Percentiles rank a stretch among this genome's conserved stretches.
phyloP scores from a whole-genome alignment of 371 early-diverging fungal genomes.

The Dipsacomyces acuminosporus region DNA sequence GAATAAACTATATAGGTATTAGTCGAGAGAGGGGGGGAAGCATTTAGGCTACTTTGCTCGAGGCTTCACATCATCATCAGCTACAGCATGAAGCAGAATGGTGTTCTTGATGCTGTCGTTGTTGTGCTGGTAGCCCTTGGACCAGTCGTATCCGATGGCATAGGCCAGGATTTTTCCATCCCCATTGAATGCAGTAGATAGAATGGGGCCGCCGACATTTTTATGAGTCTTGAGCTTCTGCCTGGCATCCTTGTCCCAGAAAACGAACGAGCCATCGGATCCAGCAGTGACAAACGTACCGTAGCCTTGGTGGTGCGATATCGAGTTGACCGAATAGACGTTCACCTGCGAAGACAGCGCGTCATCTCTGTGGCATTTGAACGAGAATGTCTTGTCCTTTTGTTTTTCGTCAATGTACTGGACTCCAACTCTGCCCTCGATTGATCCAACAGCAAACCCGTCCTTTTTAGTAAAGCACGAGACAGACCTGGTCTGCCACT shows the following conservation, averaged over 20 bases:
- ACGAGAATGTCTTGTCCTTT: slow-evolving; percentile 74
- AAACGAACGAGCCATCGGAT: slow-evolving; percentile 84
- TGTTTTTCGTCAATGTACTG: slow-evolving; percentile 71
- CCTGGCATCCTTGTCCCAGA: slow-evolving; percentile 95
- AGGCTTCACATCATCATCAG: slow-evolving; percentile 79
- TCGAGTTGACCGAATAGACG: slow-evolving; percentile 78
- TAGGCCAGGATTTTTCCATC: slow-evolving; percentile 92
- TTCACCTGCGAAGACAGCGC: slow-evolving; percentile 35
- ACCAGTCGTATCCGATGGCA: slow-evolving; percentile 96
- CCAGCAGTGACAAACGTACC: slow-evolving; percentile 93
- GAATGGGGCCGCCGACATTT: slow-evolving; percentile 62
- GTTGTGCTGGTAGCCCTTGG: slow-evolving; percentile 71
- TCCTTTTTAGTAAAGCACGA: slow-evolving; percentile 71
- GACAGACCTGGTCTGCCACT: slow-evolving; percentile 80
- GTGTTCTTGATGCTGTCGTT: slow-evolving; percentile 52
- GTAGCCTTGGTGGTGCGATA: slow-evolving; percentile 78
- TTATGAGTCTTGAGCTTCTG: slow-evolving; percentile 71
- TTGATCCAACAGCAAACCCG: slow-evolving; percentile 85
- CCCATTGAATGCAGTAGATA: slow-evolving; percentile 76
- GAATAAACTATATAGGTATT: no score
- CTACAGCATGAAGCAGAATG: slow-evolving; percentile 68
- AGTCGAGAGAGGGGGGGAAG: no score
- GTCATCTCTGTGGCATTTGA: slow-evolving; percentile 90
- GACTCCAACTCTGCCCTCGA: slow-evolving; percentile 91
- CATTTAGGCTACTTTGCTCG: slow-evolving; percentile 28